Evolutionary conservation across 2,329 filamentous ascomycete genomes (phyloP).

Genomic region (Penicillium sp.): DNA sequence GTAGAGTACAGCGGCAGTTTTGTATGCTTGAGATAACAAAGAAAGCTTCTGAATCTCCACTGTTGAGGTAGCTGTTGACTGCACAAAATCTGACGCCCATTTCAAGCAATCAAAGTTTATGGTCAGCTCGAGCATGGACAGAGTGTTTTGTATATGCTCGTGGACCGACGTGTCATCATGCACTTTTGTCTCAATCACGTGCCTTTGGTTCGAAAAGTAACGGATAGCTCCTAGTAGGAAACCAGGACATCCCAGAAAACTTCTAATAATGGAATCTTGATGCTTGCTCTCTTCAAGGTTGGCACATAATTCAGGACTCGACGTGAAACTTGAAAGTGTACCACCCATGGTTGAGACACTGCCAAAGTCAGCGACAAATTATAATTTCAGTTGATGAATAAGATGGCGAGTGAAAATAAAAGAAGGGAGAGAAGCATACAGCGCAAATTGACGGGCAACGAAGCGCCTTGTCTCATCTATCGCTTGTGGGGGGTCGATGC

Average conservation of each 20-base stretch:
- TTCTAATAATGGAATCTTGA: conserved; percentile 1
- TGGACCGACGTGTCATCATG: background rate
- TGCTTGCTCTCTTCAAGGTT: background rate
- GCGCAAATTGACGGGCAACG: background rate
- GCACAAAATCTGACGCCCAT: background rate
- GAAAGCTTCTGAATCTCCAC: background rate
- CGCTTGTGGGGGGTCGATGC: too few relatives aligned
- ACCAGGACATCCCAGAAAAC: conserved; percentile 15
- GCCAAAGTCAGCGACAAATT: background rate
- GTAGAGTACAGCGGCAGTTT: conserved; percentile 12
- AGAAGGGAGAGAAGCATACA: background rate
- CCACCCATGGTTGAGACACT: background rate
- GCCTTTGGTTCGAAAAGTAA: conserved; percentile 11
- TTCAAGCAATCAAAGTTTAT: background rate
- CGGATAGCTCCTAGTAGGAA: conserved; percentile 7
- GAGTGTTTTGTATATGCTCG: background rate
- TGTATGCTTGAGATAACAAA: conserved; percentile 11
- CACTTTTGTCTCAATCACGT: background rate
- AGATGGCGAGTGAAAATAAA: background rate
- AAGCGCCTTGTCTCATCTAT: background rate
- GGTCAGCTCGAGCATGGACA: background rate
- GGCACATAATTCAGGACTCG: background rate
- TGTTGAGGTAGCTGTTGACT: background rate
- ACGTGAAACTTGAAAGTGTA: background rate
- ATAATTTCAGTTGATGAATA: background rate